Conservation (phyloP, 2,329 filamentous ascomycete species). For the Meredithiella fracta region DNA sequence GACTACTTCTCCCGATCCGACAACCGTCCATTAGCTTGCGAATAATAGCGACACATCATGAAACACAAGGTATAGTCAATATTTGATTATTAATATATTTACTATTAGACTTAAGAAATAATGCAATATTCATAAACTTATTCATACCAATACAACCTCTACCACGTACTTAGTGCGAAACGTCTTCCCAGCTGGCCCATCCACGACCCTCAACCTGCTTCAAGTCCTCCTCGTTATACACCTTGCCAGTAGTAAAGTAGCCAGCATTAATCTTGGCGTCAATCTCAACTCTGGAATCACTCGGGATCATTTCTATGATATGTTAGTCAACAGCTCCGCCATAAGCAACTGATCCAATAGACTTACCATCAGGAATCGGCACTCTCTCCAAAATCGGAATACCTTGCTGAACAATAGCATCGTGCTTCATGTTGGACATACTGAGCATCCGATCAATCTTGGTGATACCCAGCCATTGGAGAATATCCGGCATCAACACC, state of each 20-base stretch:
- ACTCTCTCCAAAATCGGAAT: conserved; percentile 14
- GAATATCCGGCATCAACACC: conserved; percentile 90
- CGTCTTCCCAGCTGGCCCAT: conserved; percentile 48
- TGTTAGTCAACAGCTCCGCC: neutral
- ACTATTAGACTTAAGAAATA: too few species aligned
- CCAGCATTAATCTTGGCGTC: conserved; percentile 93
- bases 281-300: conserved; percentile 92
- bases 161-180: conserved; percentile 8
- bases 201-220: conserved; percentile 72
- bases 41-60: too few species aligned
- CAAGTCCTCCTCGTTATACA: conserved; percentile 76
- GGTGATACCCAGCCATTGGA: conserved; percentile 95
- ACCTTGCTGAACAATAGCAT: conserved; percentile 71
- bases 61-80: too few species aligned
- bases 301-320: conserved; percentile 71
- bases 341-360: neutral
- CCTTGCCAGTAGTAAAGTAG: conserved; percentile 74
- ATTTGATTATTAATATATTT: too few species aligned
- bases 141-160: too few species aligned
- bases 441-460: conserved; percentile 98
- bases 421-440: conserved; percentile 83
- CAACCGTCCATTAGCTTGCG: too few species aligned
- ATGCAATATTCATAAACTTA: too few species aligned
- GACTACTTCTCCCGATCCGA: too few species aligned
- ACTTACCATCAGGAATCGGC: conserved; percentile 14